Evolutionary conservation across 306 rosid genomes (phyloP), one percentile per base, ranked within the genome.

Genomic region (Sicyos edulis): DNA sequence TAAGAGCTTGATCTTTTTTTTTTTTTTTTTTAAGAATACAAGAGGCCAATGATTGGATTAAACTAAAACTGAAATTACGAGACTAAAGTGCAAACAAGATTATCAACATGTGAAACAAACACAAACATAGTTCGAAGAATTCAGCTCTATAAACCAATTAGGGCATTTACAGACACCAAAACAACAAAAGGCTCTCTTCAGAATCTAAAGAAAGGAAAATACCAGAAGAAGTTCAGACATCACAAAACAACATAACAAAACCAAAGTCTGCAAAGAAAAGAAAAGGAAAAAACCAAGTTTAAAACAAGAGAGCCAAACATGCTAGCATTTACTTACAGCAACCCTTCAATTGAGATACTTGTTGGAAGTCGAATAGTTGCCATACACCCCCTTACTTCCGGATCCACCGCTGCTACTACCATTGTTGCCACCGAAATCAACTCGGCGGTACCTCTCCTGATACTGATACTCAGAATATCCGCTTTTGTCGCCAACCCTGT

Each of bases 381-480:
- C 3, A 3, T 26, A 26, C 3, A 1, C 29, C 3, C 29, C 29
- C 1, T 26, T 26, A 26, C 29, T 26, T 26, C 29, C 29, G 29
- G 29, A 26, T 26, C 29, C 29, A 3, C 29, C 29, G 29, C 29
- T 26, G 29, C 29, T 26, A 26, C 29, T 26, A 13, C 70, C 14
- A 26, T 26, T 3, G 29, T 26, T 26, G 4, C 54, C 9, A 7
- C 53, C 29, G 8, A 19, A 67, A 47, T 67, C 54, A 6, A 67
- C 55, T 10, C 20, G 55, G 6, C 72, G 72, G 13, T 9, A 19
- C 72, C 56, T 67, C 55, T 67, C 72, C 34, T 45, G 56, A 47
- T 2, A 20, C 40, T 67, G 55, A 67, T 67, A 67, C 72, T 67
- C 72, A 8, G 56, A 45, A 49, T 67, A 67, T 45, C 56, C 72